phyloP scores from a whole-genome alignment of 495 filamentous ascomycete genomes.

The Ascobolus immersus region DNA sequence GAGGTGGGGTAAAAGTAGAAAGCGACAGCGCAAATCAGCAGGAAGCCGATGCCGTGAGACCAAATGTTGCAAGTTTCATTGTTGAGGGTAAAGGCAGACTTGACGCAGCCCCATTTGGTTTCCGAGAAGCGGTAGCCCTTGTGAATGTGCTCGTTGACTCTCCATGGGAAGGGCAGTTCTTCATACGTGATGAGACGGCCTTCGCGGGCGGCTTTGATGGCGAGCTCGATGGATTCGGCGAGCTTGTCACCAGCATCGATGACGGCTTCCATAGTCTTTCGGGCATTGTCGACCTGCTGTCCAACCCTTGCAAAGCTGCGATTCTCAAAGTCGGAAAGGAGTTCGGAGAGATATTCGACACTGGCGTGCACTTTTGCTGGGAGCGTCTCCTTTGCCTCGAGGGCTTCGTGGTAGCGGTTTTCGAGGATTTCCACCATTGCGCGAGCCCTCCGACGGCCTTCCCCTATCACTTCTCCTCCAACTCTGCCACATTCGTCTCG shows the following conservation, averaged over 20 bases:
- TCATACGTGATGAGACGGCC: conserved; percentile 66
- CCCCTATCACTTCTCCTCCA: conserved; percentile 75
- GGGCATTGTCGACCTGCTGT: conserved; percentile 44
- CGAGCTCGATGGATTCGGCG: conserved; percentile 54
- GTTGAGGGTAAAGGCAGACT: conserved; percentile 54
- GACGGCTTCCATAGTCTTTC: conserved; percentile 55
- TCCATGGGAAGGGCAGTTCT: conserved; percentile 77
- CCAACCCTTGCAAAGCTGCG: conserved; percentile 59
- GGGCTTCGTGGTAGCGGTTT: conserved; percentile 60
- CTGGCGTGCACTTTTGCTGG: conserved; percentile 76
- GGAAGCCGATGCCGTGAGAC: conserved; percentile 69
- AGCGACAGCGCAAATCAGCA: conserved; percentile 67
- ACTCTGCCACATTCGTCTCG: conserved; percentile 39
- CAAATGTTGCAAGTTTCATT: conserved; percentile 97
- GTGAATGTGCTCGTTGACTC: conserved; percentile 78
- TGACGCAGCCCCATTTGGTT: conserved; percentile 61
- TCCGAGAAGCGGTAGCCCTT: conserved; percentile 81
- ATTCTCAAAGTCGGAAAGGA: conserved; percentile 59
- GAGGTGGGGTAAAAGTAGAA: conserved; percentile 90
- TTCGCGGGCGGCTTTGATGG: conserved; percentile 53
- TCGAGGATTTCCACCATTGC: conserved; percentile 91
- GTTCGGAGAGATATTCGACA: conserved; percentile 59
- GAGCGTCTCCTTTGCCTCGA: conserved; percentile 61
- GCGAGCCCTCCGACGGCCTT: conserved; percentile 56
- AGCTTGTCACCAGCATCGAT: conserved; percentile 58